Percentiles rank a stretch among this genome's conserved stretches.
These are phyloP conservation scores for Backusella luteola DNA, from an alignment of 192 early-diverging fungal genomes.

Conservation along the genomic window DNA sequence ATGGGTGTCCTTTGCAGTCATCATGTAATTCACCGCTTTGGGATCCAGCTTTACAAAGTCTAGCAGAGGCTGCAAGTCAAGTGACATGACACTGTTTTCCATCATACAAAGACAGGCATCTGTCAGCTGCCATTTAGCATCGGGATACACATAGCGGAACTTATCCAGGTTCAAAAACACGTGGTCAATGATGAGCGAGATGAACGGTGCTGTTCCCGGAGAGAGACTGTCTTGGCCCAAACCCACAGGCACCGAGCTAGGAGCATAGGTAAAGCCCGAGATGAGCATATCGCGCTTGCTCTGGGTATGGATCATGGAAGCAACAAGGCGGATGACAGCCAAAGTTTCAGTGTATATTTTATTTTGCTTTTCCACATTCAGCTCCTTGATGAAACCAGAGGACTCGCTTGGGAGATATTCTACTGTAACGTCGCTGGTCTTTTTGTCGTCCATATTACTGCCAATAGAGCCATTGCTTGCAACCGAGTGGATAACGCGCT, in stretches of 20 bases:
- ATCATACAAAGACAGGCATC: conserved; percentile 71
- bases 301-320: conserved; percentile 63
- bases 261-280: conserved; percentile 35
- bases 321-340: conserved; percentile 77
- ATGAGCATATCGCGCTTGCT: conserved; percentile 27
- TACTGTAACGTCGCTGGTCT: background rate
- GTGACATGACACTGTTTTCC: conserved; percentile 74
- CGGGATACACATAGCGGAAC: conserved; percentile 61
- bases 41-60: conserved; percentile 10
- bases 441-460: background rate
- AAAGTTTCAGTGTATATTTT: conserved; percentile 82
- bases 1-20: background rate
- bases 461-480: conserved; percentile 18
- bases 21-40: background rate
- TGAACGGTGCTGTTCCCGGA: conserved; percentile 77
- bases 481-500: conserved; percentile 25
- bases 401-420: conserved; percentile 38
- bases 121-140: conserved; percentile 79
- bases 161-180: conserved; percentile 78
- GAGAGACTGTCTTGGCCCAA: conserved; percentile 68
- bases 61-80: conserved; percentile 63
- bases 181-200: conserved; percentile 81
- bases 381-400: conserved; percentile 78
- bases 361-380: conserved; percentile 64
- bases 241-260: conserved; percentile 52